Base-by-base conservation (phyloP, 441 rosid genomes). In the Bocquillonia castaneifolia region DNA sequence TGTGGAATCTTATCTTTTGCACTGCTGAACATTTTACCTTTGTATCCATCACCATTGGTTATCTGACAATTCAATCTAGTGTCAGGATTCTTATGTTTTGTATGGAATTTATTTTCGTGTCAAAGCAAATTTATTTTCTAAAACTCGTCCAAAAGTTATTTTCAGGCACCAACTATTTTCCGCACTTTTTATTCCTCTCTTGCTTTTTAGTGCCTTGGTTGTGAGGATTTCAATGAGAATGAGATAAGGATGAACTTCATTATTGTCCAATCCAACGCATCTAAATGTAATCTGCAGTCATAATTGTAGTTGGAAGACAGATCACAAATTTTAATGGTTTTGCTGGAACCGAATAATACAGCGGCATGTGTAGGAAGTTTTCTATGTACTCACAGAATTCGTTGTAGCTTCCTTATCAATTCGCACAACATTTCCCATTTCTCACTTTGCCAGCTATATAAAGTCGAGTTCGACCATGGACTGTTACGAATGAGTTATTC, bases 281-380 rank as follows among this genome's bases (percentile, higher is more conserved):
- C 31, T 63, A 51, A 63, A 55, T 59, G 63, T 54, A 50, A 59
- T 39, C 57, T 50, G 3, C 47, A 32, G 40, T 39, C 20, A 25
- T 34, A 42, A 10, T 23, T 10, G 32, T 64, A 71, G 29, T 52
- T 48, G 74, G 76, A 71, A 76, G 83, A 70, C 74, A 71, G 79
- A 23, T 66, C 67, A 69, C 48, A 50, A n/a, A 62, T 53, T 50
- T 68, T 40, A 68, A 63, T 76, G 63, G 58, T 50, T 67, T 60
- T 0, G 55, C 42, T 77, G 77, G 63, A 77, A 61, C 36, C 50
- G 29, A 64, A 53, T 69, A 32, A 54, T 59, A 66, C 7, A 39
- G 58, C 60, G 59, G 77, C 72, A 65, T 48, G 67, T 59, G 57
- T 39, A 23, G 5, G 62, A 63, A 59, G 53, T 22, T 63, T 51